A percentile compares a stretch with the other conserved stretches of the same genome.
Conservation (phyloP, 345 rosid genomes). For the Eucalyptus urophylla region DNA sequence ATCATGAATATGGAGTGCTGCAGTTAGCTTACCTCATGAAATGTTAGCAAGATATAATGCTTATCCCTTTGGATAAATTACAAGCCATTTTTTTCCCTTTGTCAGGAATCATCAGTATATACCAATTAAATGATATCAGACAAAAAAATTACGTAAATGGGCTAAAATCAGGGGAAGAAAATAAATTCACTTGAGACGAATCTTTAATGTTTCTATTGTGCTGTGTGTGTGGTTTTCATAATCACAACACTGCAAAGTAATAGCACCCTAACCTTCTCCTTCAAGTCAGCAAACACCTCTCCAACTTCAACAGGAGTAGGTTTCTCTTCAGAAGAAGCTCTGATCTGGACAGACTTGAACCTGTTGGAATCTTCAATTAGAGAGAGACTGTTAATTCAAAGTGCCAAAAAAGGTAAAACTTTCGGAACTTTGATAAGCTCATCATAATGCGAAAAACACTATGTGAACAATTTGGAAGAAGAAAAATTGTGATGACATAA, state of each 20-base stretch:
- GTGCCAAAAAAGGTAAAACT: not conserved
- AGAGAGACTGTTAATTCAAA: not conserved
- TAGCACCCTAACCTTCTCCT: conserved; percentile 51
- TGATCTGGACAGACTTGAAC: conserved; percentile 27
- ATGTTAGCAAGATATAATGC: not conserved
- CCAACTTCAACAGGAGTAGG: conserved; percentile 29
- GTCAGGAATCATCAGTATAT: not conserved
- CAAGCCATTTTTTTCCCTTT: not conserved
- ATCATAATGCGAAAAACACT: not conserved
- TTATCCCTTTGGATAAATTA: not conserved
- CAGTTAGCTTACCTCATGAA: not conserved
- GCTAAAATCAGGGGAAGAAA: not conserved
- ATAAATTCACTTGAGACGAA: not conserved
- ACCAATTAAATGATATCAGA: not conserved
- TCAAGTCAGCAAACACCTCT: conserved; percentile 66
- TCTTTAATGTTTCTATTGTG: not conserved
- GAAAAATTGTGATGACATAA: not conserved
- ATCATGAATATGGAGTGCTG: not conserved
- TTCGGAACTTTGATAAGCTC: not conserved
- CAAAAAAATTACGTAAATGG: not conserved
- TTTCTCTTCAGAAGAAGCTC: conserved; percentile 55
- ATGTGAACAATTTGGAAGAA: not conserved
- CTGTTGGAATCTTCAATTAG: conserved; percentile 29
- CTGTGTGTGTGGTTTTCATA: not conserved
- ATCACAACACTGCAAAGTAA: not conserved